Evolutionary conservation across 2,329 filamentous ascomycete species (phyloP).

Genomic region (Trichoderma asperellum): DNA sequence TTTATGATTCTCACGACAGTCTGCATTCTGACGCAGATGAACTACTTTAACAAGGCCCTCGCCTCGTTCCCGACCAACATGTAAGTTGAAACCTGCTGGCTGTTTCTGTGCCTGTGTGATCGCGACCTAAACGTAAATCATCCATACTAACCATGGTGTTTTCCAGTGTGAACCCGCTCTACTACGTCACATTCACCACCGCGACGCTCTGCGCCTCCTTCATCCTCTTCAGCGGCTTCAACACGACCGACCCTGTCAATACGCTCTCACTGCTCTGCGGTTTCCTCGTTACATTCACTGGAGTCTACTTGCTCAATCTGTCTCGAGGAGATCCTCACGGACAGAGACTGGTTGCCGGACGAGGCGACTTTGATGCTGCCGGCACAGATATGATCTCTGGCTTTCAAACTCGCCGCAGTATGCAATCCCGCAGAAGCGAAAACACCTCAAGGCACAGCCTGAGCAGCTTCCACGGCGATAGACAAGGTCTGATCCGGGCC

Average conservation of each 20-base stretch:
- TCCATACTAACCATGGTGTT: slow-evolving; percentile 28
- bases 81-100: slow-evolving; percentile 56
- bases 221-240: slow-evolving; percentile 94
- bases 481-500: slow-evolving; percentile 81
- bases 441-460: slow-evolving; percentile 66
- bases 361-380: slow-evolving; percentile 70
- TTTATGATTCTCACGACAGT: slow-evolving; percentile 92
- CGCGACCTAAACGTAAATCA: not conserved
- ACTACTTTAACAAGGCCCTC: slow-evolving; percentile 98
- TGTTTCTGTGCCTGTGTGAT: not conserved
- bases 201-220: slow-evolving; percentile 93
- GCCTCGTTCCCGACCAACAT: slow-evolving; percentile 97
- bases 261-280: slow-evolving; percentile 90
- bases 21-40: slow-evolving; percentile 99
- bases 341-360: slow-evolving; percentile 64
- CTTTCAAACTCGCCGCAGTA: slow-evolving; percentile 86
- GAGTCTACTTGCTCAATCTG: slow-evolving; percentile 95
- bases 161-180: slow-evolving; percentile 85
- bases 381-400: slow-evolving; percentile 91
- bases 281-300: slow-evolving; percentile 92
- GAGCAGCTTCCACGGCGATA: slow-evolving; percentile 68
- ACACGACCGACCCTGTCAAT: slow-evolving; percentile 88
- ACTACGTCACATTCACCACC: slow-evolving; percentile 97
- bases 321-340: slow-evolving; percentile 89
- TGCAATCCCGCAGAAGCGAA: slow-evolving; percentile 83